Conservation (phyloP, 805 yeast species). For the Candida pseudofarinosa region DNA sequence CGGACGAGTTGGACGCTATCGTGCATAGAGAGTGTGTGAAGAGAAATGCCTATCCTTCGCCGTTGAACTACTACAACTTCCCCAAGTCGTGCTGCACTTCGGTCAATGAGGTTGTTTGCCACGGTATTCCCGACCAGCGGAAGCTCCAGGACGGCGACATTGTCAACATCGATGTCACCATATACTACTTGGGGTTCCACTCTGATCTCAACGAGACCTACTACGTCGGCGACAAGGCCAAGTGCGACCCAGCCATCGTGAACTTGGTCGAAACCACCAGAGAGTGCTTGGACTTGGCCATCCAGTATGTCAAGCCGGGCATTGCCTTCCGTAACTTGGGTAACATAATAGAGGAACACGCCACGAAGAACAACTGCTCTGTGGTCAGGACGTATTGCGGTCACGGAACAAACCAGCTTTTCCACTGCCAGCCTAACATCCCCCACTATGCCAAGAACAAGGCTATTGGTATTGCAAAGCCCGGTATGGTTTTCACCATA, state of each 20-base stretch:
- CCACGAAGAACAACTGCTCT: slow-evolving; percentile 69
- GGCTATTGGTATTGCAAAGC: slow-evolving; percentile 88
- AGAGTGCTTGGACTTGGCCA: slow-evolving; percentile 81
- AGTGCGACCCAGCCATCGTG: slow-evolving; percentile 73
- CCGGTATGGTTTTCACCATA: slow-evolving; percentile 94
- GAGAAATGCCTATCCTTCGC: slow-evolving; percentile 90
- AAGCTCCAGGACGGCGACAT: slow-evolving; percentile 91
- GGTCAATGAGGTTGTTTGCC: slow-evolving; percentile 92
- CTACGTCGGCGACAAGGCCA: slow-evolving; percentile 89
- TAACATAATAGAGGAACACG: slow-evolving; percentile 81
- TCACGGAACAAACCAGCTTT: slow-evolving; percentile 82
- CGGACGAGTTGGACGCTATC: slow-evolving; percentile 84
- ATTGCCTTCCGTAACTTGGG: slow-evolving; percentile 83
- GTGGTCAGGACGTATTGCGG: slow-evolving; percentile 92
- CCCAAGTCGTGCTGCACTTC: slow-evolving; percentile 93
- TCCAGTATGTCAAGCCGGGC: slow-evolving; percentile 86
- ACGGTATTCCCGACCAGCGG: slow-evolving; percentile 93
- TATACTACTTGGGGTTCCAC: slow-evolving; percentile 85
- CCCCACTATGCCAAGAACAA: slow-evolving; percentile 95
- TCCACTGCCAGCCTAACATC: slow-evolving; percentile 89
- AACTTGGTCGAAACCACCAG: slow-evolving; percentile 85
- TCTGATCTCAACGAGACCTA: slow-evolving; percentile 95
- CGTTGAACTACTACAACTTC: slow-evolving; percentile 88
- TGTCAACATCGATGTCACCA: slow-evolving; percentile 81
- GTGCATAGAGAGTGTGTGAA: slow-evolving; percentile 87